Evolutionary conservation across 441 rosid genomes (phyloP).

Genomic region (Euphorbia celastroides): DNA sequence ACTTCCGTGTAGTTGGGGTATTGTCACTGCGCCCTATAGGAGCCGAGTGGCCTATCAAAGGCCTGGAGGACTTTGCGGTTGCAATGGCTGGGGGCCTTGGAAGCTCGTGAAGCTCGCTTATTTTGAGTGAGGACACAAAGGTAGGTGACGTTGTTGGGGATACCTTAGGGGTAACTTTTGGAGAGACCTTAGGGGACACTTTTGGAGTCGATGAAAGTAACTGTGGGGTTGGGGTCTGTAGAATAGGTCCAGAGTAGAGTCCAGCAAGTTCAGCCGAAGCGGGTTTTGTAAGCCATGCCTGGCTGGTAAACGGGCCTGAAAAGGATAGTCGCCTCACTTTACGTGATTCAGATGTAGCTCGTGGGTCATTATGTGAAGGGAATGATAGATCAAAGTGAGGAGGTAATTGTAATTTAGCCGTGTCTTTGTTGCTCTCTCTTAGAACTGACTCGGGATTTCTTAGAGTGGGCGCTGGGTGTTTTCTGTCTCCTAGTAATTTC

Average conservation of each 20-base stretch:
- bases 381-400: conserved; percentile 50
- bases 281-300: conserved; percentile 43
- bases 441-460: conserved; percentile 33
- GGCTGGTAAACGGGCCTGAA: conserved; percentile 72
- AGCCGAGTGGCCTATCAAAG: conserved; percentile 74
- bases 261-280: conserved; percentile 35
- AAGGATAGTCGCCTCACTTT: conserved; percentile 51
- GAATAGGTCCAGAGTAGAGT: conserved; percentile 66
- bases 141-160: conserved; percentile 80
- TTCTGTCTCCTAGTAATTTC: conserved; percentile 35
- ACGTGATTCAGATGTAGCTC: conserved; percentile 33
- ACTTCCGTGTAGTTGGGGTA: conserved; percentile 32
- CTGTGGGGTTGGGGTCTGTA: conserved; percentile 43
- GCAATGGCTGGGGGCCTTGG: conserved; percentile 75
- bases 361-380: conserved; percentile 23
- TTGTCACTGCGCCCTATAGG: conserved; percentile 58
- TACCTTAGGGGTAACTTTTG: conserved; percentile 51
- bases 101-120: conserved; percentile 86
- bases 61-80: conserved; percentile 45
- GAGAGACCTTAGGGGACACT: conserved; percentile 21
- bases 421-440: conserved; percentile 54
- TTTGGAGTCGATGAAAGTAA: conserved; percentile 34
- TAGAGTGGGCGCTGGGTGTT: conserved; percentile 30
- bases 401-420: conserved; percentile 42
- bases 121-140: conserved; percentile 61